Percentiles rank a stretch among this genome's conserved stretches.
Evolutionary conservation across 2,329 filamentous ascomycete genomes (phyloP).

Genomic region (Cryphonectria parasitica): DNA sequence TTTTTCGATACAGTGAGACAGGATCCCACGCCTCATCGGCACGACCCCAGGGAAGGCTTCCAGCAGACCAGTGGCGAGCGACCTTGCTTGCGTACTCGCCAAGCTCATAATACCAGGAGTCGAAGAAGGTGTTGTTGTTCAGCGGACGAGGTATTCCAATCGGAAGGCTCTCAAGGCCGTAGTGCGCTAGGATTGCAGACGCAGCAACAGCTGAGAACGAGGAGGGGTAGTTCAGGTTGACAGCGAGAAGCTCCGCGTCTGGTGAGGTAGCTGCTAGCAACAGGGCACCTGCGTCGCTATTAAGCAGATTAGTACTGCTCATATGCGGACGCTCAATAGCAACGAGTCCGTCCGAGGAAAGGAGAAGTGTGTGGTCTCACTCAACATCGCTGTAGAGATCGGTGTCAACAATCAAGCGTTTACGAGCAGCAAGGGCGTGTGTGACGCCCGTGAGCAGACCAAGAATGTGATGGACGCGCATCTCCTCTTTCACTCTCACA

Average conservation of each 20-base stretch:
- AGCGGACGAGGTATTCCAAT: constrained; percentile 47
- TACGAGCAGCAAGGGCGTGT: constrained; percentile 25
- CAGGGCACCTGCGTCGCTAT: constrained; percentile 47
- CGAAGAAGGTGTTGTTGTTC: constrained; percentile 49
- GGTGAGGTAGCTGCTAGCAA: constrained; percentile 46
- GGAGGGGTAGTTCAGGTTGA: constrained; percentile 48
- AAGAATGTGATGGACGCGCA: no score
- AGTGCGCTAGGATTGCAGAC: constrained; percentile 47
- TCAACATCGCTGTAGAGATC: constrained; percentile 53
- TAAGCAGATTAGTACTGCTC: not conserved
- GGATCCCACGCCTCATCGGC: not conserved
- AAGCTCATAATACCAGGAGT: constrained; percentile 42
- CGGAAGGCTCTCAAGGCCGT: constrained; percentile 41
- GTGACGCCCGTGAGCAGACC: no score
- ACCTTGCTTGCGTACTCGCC: constrained; percentile 53
- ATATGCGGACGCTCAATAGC: not conserved
- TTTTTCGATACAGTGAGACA: not conserved
- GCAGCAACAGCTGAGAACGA: constrained; percentile 47
- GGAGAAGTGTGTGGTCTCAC: constrained; percentile 35
- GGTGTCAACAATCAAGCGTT: constrained; percentile 51
- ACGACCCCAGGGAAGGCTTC: not conserved
- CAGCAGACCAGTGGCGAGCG: constrained; percentile 45
- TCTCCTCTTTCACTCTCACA: no score
- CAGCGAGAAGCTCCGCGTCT: constrained; percentile 43
- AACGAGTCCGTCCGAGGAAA: no score